Evolutionary conservation across 345 rosid species (phyloP), one percentile per base, ranked within the genome.

Genomic region (Eucalyptus sp.): DNA sequence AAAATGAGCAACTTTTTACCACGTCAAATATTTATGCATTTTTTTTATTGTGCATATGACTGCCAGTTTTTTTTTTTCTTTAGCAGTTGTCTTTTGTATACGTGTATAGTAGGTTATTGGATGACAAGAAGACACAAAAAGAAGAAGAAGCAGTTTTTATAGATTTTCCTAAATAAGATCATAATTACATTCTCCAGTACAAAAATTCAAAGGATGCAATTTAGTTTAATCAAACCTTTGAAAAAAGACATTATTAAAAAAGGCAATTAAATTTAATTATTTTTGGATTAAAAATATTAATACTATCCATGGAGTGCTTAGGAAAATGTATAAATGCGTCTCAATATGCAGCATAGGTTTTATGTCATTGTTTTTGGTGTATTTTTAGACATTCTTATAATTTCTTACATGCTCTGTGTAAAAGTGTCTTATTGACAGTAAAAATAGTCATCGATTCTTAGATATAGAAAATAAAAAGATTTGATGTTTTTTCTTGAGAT

Each of bases 111-210:
- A n/a, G 41, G 71, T 64, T n/a, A 13, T 62, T n/a, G 33, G 68
- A 62, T 62, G 16, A 62, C 31, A 62, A 62, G 7, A 29, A 12
- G 15, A 62, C 29, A 27, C 22, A 8, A 60, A 27, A 27, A 5
- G 0, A 5, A 60, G 5, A 62, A 27, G 2, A 10, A 2, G 2
- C 68, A 7, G 2, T 27, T 62, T 13, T 29, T 13, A 14, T 64
- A 64, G 37, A 64, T n/a, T 64, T 64, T 7, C 71, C 71, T n/a
- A 29, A 13, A 4, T 64, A 64, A 64, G 31, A 64, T 64, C 37
- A 64, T 31, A 64, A 64, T 29, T 29, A 64, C 8, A n/a, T 29
- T 14, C 37, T n/a, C 71, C 71, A 64, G 2, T 64, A n/a, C 31
- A 7, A 64, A 64, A 64, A 29, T 64, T 64, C 8, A 13, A 64